phyloP scores from a whole-genome alignment of 805 yeast genomes.

The Dipodascopsis tothii region DNA sequence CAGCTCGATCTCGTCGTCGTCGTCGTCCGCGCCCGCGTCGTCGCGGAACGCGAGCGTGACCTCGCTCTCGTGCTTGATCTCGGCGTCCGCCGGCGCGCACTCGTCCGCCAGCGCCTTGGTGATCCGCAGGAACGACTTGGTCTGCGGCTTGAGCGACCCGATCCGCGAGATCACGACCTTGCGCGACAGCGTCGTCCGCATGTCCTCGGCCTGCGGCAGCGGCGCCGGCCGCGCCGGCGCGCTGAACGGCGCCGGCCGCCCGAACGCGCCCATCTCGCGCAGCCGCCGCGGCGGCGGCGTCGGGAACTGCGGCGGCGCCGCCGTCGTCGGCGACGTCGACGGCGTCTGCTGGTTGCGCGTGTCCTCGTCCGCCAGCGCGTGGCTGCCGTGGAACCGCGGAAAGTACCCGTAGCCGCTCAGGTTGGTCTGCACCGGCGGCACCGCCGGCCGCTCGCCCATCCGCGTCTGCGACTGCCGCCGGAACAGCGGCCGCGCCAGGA shows the following conservation, averaged over 20 bases:
- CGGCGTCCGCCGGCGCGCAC: conserved; percentile 24
- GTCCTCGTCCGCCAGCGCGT: not conserved
- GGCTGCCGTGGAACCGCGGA: not conserved
- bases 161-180: conserved; percentile 14
- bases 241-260: not conserved
- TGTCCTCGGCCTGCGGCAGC: not conserved
- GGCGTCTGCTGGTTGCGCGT: not conserved
- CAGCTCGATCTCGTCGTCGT: conserved; percentile 14
- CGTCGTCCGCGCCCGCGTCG: conserved; percentile 4
- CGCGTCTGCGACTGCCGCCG: not conserved
- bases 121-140: conserved; percentile 20
- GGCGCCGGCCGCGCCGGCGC: not conserved
- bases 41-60: conserved; percentile 23
- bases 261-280: not conserved
- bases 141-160: conserved; percentile 20
- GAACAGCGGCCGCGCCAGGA: not conserved
- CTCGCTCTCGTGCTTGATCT: conserved; percentile 24
- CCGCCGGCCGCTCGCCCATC: not conserved
- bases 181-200: not conserved
- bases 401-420: not conserved
- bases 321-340: not conserved
- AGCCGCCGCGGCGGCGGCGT: not conserved
- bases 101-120: conserved; percentile 22
- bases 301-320: too few relatives aligned
- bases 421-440: not conserved